Evolutionary conservation across 768 basidiomycete species (phyloP), one percentile per base, ranked within the genome.

Genomic region (Fistulinella prunicolor): DNA sequence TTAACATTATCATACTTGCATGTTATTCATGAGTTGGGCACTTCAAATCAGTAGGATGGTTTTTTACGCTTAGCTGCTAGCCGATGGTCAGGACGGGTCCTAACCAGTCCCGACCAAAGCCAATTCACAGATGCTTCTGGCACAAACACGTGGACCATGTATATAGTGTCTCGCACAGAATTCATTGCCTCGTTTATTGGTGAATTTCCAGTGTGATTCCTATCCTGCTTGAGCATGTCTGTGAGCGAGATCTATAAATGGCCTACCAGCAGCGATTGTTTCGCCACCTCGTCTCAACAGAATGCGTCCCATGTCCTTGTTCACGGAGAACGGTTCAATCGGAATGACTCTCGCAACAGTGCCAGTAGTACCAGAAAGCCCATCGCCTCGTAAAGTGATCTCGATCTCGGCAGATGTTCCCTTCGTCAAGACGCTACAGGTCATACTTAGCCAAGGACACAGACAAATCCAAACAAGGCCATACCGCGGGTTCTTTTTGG

Each of bases 291-390:
- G 73, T 37, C 96, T 74, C 49, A 99, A 73, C 53, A 99, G 63
- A 42, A 99, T 79, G 39, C 96, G 73, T 0, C 96, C 96, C 96
- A 98, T 96, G 46, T 94, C 90, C 68, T 98, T 99, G 70, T 94
- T 98, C 7, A 71, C 70, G 1, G 82, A 68, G 56, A 96, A 95
- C 2, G 89, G 78, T 63, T 98, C 96, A 14, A 98, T 62, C 12
- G 96, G 90, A 21, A 97, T 86, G 2, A 83, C 77, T 8, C 81
- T 73, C 14, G 73, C 70, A 28, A 67, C 62, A 0, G 73, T 53
- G 10, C 70, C 59, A 9, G 75, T 64, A 9, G n/a, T n/a, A n/a
- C 80, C 79, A 6, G 78, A 76, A 7, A 78, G 66, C 13, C 76
- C 71, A 1, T 75, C 70, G 4, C 75, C 70, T 17, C 94, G 82